phyloP scores from a whole-genome alignment of 441 rosid genomes.

The Croton setiger region DNA sequence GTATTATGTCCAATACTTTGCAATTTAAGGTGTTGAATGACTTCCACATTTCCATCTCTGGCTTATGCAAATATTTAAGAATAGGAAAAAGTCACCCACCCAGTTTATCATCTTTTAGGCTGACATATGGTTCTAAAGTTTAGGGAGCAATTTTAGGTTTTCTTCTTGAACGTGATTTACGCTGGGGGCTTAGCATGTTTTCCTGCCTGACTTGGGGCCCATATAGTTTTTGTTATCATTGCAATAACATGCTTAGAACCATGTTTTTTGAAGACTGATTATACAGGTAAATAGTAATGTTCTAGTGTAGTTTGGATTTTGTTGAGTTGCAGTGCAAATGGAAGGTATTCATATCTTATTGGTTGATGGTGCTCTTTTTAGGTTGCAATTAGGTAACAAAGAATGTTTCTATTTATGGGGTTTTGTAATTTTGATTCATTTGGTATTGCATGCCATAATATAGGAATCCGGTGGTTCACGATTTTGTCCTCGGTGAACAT shows the following conservation, averaged over 20 bases:
- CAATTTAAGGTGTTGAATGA: constrained; percentile 6
- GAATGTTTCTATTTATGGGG: not conserved
- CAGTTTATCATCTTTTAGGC: not conserved
- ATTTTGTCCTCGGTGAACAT: not conserved
- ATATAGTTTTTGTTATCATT: not conserved
- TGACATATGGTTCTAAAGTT: not conserved
- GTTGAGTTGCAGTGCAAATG: not conserved
- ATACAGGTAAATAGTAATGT: not conserved
- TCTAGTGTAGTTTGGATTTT: not conserved
- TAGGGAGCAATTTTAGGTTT: not conserved
- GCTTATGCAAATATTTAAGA: not conserved
- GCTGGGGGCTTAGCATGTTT: not conserved
- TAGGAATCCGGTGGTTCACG: not conserved
- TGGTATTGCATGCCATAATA: not conserved
- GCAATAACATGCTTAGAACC: too few relatives aligned
- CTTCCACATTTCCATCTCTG: not conserved
- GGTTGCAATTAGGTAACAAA: not conserved
- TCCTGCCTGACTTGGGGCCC: not conserved
- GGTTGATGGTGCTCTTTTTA: not conserved
- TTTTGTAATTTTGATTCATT: not conserved
- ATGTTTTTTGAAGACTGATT: not conserved
- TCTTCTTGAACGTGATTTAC: not conserved
- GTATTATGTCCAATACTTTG: not conserved
- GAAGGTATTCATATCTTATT: not conserved
- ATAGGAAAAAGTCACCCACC: not conserved